Conservation (phyloP, 495 filamentous ascomycete genomes). For the Neurospora sp. region DNA sequence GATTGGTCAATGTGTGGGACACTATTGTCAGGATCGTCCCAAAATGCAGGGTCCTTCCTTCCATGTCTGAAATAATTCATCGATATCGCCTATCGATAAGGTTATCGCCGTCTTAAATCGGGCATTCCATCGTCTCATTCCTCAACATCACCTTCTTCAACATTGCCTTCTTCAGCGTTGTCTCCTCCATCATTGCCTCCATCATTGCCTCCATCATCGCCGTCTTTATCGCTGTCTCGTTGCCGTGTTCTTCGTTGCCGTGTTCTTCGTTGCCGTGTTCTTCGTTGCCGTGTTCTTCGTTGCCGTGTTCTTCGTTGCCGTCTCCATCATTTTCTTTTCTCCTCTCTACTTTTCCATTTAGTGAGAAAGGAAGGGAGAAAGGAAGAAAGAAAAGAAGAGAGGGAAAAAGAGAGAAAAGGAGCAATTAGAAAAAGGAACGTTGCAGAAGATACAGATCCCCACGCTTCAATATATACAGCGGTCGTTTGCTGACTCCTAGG, state of each 20-base stretch:
- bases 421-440: background rate
- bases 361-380: background rate
- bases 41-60: background rate
- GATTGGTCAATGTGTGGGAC: background rate
- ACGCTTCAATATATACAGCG: background rate
- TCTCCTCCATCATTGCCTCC: background rate
- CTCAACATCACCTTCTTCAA: too few relatives aligned
- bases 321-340: background rate
- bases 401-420: background rate
- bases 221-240: too few relatives aligned
- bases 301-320: background rate
- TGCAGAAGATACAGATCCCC: background rate
- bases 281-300: background rate
- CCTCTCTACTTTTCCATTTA: background rate
- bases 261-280: too few relatives aligned
- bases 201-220: background rate
- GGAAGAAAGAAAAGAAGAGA: background rate
- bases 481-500: background rate
- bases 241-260: too few relatives aligned
- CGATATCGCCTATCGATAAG: background rate
- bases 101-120: background rate
- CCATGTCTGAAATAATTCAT: background rate
- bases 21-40: too few relatives aligned
- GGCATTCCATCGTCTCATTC: background rate
- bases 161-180: background rate